A percentile compares a stretch with the other conserved stretches of the same genome.
phyloP scores from a whole-genome alignment of 768 basidiomycete genomes.

The Mycena alexandri region DNA sequence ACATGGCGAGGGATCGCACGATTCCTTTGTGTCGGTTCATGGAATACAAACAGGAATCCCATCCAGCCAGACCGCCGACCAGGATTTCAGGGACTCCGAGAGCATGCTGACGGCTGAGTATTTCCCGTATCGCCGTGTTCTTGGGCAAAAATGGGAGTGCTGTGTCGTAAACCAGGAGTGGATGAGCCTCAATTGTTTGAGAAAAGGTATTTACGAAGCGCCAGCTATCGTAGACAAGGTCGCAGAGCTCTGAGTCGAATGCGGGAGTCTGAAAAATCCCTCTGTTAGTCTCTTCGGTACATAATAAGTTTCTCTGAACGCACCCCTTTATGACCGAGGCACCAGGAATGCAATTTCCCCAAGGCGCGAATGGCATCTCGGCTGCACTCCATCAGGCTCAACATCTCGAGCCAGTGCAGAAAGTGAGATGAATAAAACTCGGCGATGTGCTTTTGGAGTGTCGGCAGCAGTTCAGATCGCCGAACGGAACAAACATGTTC shows the following conservation, averaged over 20 bases:
- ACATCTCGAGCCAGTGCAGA: slow-evolving; percentile 9
- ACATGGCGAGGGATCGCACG: background rate
- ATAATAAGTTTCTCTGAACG: background rate
- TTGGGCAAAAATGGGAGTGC: slow-evolving; percentile 7
- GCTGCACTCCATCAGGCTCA: background rate
- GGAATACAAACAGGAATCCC: slow-evolving; percentile 6
- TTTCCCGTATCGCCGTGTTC: background rate
- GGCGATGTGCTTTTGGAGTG: background rate
- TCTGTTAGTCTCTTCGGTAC: no score
- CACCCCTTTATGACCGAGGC: background rate
- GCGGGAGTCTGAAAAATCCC: background rate
- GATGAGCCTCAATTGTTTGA: background rate
- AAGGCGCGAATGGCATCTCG: background rate
- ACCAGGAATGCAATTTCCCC: background rate
- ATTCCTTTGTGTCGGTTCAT: background rate
- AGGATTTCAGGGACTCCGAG: background rate
- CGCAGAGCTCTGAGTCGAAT: background rate
- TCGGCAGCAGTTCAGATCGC: background rate
- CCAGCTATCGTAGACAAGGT: slow-evolving; percentile 3
- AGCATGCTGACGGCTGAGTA: no score
- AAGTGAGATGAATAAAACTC: slow-evolving; percentile 3
- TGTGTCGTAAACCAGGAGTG: slow-evolving; percentile 12
- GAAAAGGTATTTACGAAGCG: slow-evolving; percentile 8
- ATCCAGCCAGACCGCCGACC: background rate
- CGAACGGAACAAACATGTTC: background rate